Conservation (phyloP, 345 rosid species). For the Populus ilicifolia region DNA sequence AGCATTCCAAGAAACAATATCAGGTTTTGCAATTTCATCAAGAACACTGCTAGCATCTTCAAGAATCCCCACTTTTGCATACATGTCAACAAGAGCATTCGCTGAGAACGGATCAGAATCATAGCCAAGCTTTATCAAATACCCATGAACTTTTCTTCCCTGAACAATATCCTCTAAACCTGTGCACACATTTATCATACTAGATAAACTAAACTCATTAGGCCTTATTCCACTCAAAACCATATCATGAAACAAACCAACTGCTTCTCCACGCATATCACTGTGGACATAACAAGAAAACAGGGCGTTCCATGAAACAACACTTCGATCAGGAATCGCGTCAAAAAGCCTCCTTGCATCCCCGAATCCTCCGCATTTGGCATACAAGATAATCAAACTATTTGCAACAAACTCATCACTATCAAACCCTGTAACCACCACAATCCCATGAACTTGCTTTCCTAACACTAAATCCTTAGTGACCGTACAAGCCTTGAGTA, state of each 20-base stretch:
- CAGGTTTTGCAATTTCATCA: constrained; percentile 43
- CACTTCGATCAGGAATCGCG: constrained; percentile 40
- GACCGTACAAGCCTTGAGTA: constrained; percentile 51
- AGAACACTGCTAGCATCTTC: constrained; percentile 41
- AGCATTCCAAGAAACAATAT: constrained; percentile 67
- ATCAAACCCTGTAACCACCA: constrained; percentile 49
- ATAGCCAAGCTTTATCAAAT: constrained; percentile 48
- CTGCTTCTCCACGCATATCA: constrained; percentile 37
- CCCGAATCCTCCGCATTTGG: constrained; percentile 45
- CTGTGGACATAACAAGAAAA: constrained; percentile 52
- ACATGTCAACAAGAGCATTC: constrained; percentile 72
- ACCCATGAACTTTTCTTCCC: constrained; percentile 51
- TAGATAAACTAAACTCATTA: constrained; percentile 57
- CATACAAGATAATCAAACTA: constrained; percentile 53
- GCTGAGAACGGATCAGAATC: constrained; percentile 43
- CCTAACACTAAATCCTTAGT: constrained; percentile 42
- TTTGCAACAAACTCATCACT: constrained; percentile 55
- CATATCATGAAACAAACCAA: constrained; percentile 46
- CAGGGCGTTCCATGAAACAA: constrained; percentile 60
- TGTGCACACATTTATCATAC: constrained; percentile 50
- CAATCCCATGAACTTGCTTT: constrained; percentile 54
- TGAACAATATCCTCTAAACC: constrained; percentile 40
- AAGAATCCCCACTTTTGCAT: constrained; percentile 47
- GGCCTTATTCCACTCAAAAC: constrained; percentile 44
- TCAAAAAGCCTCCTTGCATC: constrained; percentile 51